A percentile compares a stretch with the other conserved stretches of the same genome.
Conservation (phyloP, 1,284 basidiomycete species). For the Ceratobasidium theobromae region DNA sequence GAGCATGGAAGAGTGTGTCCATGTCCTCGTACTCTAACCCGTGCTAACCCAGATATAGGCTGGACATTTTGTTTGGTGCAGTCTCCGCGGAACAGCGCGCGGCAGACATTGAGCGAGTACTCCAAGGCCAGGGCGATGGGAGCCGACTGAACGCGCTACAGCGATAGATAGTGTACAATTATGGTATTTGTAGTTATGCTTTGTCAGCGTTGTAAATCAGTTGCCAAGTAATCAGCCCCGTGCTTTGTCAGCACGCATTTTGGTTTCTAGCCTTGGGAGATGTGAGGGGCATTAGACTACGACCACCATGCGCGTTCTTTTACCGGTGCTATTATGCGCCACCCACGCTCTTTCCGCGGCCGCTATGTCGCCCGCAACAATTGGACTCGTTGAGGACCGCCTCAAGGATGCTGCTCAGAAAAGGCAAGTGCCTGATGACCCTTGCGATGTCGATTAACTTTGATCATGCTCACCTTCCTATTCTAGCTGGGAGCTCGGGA, state of each 20-base stretch:
- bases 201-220: too few relatives aligned
- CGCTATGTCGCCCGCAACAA: conserved; percentile 2
- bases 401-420: conserved; percentile 30
- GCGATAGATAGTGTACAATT: too few relatives aligned
- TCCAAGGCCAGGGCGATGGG: conserved; percentile 16
- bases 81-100: conserved; percentile 32
- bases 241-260: neutral
- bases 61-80: conserved; percentile 35
- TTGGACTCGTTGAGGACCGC: conserved; percentile 21
- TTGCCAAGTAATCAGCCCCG: neutral
- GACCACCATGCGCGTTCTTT: conserved; percentile 16
- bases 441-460: neutral
- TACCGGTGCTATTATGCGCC: conserved; percentile 7
- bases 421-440: conserved; percentile 7
- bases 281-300: conserved; percentile 15
- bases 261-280: neutral
- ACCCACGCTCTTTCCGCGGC: conserved; percentile 2
- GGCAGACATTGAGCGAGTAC: conserved; percentile 19
- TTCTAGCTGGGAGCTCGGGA: conserved; percentile 83
- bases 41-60: neutral
- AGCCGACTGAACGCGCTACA: conserved; percentile 1
- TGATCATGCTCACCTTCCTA: too few relatives aligned
- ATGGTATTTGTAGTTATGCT: neutral
- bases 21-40: neutral
- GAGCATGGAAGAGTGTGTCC: conserved; percentile 35